Conservation (phyloP, 305 asterid genomes). For the Fraxinus latifolia region DNA sequence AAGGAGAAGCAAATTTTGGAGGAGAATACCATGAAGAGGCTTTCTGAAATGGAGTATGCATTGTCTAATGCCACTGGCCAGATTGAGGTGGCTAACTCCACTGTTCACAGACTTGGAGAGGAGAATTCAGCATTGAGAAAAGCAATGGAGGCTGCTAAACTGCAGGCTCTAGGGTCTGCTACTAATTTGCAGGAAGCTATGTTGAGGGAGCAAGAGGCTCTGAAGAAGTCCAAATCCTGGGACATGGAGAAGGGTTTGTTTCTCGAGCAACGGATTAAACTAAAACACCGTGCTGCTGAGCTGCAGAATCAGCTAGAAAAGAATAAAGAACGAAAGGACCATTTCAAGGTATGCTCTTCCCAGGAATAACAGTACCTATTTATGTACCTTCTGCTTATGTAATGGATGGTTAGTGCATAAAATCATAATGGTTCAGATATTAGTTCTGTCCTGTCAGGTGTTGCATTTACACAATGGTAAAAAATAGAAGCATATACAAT, state of each 20-base stretch:
- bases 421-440: not conserved
- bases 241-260: constrained; percentile 41
- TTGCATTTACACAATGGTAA: not conserved
- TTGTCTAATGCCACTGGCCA: constrained; percentile 41
- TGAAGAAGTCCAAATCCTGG: constrained; percentile 43
- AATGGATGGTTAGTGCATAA: not conserved
- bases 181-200: constrained; percentile 40
- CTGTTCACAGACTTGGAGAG: constrained; percentile 38
- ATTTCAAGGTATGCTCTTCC: constrained; percentile 54
- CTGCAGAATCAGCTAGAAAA: constrained; percentile 35
- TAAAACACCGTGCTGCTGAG: constrained; percentile 32
- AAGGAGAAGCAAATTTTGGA: constrained; percentile 56
- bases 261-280: constrained; percentile 37
- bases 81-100: constrained; percentile 39
- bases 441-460: not conserved
- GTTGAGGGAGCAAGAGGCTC: constrained; percentile 48
- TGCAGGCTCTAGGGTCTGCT: constrained; percentile 28
- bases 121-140: constrained; percentile 42
- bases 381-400: not conserved
- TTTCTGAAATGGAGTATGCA: constrained; percentile 58
- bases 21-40: constrained; percentile 49
- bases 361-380: not conserved
- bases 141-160: constrained; percentile 40
- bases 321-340: constrained; percentile 40
- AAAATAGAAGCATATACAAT: not conserved